Evolutionary conservation across 495 filamentous ascomycete genomes (phyloP).

Genomic region (Hypomontagnella submonticulosa): DNA sequence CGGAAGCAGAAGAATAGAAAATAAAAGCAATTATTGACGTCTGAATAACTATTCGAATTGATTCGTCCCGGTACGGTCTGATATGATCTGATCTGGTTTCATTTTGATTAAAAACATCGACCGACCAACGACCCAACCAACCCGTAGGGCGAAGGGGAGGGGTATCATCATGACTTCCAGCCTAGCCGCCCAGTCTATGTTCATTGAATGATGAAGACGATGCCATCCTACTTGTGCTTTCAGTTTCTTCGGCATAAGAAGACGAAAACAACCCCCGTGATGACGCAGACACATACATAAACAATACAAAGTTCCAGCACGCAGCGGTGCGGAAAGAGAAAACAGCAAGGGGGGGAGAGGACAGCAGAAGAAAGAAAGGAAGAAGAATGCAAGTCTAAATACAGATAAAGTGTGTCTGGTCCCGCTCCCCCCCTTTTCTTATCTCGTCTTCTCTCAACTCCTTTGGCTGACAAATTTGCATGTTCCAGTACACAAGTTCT

Average conservation of each 20-base stretch:
- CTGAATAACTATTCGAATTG: neutral
- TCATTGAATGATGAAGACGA: constrained; percentile 5
- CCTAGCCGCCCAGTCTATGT: constrained; percentile 6
- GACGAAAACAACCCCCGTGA: neutral
- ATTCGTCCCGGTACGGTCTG: constrained; percentile 1
- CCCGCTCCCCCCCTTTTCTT: constrained; percentile 1
- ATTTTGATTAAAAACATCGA: neutral
- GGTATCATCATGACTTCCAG: constrained; percentile 3
- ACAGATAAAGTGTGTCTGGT: constrained; percentile 31
- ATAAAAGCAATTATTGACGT: too few relatives aligned
- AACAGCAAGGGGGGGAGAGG: too few relatives aligned
- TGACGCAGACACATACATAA: neutral
- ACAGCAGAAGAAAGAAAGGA: constrained; percentile 19
- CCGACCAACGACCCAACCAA: neutral
- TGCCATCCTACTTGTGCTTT: neutral
- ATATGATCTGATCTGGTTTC: neutral
- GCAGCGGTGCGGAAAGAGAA: constrained; percentile 20
- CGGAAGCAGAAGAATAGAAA: too few relatives aligned
- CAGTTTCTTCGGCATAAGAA: neutral
- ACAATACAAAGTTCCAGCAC: constrained; percentile 5
- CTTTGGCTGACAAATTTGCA: neutral
- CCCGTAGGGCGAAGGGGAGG: neutral
- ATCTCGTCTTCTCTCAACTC: neutral
- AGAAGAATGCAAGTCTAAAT: constrained; percentile 33
- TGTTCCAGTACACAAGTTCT: constrained; percentile 3